Percentiles rank a stretch among this genome's conserved stretches.
Evolutionary conservation across 1,139 yeast species (phyloP).

Genomic region (Taphrina confusa): DNA sequence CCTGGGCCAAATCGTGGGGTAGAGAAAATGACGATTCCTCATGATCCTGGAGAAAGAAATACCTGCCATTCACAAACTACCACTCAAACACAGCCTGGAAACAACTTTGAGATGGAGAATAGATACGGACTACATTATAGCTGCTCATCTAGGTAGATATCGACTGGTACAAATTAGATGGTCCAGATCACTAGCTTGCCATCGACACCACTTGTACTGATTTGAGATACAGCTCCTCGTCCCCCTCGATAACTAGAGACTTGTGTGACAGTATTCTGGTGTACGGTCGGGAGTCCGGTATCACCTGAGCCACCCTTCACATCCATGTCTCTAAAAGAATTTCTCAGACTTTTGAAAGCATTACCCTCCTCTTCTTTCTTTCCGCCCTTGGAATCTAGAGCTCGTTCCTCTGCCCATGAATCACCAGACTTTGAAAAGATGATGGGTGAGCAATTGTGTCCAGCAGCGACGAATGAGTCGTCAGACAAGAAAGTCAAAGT

Average conservation of each 20-base stretch:
- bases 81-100: no score
- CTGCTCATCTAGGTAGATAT: no score
- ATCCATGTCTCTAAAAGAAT: constrained; percentile 94
- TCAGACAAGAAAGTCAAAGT: constrained; percentile 69
- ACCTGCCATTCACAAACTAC: no score
- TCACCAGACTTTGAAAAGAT: constrained; percentile 69
- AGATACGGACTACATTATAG: no score
- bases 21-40: background rate
- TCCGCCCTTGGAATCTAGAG: constrained; percentile 35
- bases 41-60: background rate
- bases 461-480: constrained; percentile 75
- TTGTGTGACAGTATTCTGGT: constrained; percentile 75
- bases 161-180: background rate
- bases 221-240: constrained; percentile 24
- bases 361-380: constrained; percentile 53
- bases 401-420: constrained; percentile 57
- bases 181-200: constrained; percentile 36
- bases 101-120: no score
- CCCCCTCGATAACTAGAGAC: constrained; percentile 24
- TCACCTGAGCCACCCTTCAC: constrained; percentile 56
- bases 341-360: constrained; percentile 77
- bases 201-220: constrained; percentile 36
- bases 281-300: constrained; percentile 69
- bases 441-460: constrained; percentile 89
- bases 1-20: no score